phyloP scores from a whole-genome alignment of 129 eudicot species.

The Heracleum sosnowskyi region DNA sequence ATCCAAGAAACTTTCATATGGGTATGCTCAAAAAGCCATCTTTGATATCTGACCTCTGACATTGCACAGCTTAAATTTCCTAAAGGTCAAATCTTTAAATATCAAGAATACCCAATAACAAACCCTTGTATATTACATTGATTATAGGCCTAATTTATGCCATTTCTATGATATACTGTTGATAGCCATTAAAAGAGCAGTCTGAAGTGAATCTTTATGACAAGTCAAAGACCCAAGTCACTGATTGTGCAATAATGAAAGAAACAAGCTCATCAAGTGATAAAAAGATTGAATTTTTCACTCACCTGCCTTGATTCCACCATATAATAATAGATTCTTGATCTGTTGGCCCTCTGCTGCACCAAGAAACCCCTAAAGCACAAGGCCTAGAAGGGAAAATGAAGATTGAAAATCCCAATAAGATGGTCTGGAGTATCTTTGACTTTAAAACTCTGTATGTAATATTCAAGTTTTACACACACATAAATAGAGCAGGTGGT shows the following conservation, averaged over 20 bases:
- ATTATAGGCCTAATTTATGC: neutral
- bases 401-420: slow-evolving; percentile 1
- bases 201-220: slow-evolving; percentile 6
- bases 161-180: neutral
- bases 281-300: neutral
- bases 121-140: neutral
- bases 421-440: neutral
- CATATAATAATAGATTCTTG: neutral
- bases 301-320: slow-evolving; percentile 8
- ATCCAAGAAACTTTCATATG: slow-evolving; percentile 67
- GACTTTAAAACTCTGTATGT: neutral
- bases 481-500: neutral
- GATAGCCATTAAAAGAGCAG: neutral
- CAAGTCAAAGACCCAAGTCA: slow-evolving; percentile 5
- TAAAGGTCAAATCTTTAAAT: neutral
- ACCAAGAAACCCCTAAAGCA: neutral
- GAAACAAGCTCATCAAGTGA: neutral
- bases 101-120: slow-evolving; percentile 5
- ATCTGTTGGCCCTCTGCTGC: slow-evolving; percentile 2
- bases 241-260: slow-evolving; percentile 8
- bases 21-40: slow-evolving; percentile 48
- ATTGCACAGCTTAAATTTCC: slow-evolving; percentile 20
- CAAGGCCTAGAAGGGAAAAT: neutral
- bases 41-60: slow-evolving; percentile 30
- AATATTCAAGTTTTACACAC: neutral